Base-by-base conservation (phyloP, 1,284 basidiomycete genomes). In the Cutaneotrichosporon cyanovorans region DNA sequence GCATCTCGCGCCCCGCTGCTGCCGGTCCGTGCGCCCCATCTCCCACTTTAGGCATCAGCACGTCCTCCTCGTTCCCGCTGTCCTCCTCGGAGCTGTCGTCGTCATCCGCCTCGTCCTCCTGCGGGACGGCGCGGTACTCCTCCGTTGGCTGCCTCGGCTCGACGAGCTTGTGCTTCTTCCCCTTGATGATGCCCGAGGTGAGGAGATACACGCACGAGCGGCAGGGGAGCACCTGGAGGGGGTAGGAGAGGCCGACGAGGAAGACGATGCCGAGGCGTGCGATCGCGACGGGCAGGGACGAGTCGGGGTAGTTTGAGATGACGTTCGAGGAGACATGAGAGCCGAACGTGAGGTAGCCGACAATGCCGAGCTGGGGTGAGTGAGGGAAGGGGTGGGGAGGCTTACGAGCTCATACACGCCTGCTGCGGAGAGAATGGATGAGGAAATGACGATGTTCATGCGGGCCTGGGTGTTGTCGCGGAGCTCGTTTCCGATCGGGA, bases 311-410 rank as follows among this genome's bases (percentile, higher is more conserved):
- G 87, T 90, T 91, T 15, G 87, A 85, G 58, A 96, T 87, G 58
- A 96, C 85, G 72, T 96, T 93, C 30, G 84, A 80, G 35, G 84
- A 82, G 53, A 96, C 88, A 61, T 82, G 84, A 38, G 83, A 82
- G 2, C 95, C 95, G 69, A 99, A 99, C 0, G 93, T 96, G 35
- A 96, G 75, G 69, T 98, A 98, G 1, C 95, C 95, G 16, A 74
- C 60, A 46, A 57, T 21, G 30, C 55, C 52, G 31, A 55, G 50
- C 42, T 48, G 18, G 11, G 20, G 25, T 42, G 23, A 50, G 44
- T 12, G 5, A 14, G 18, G 12, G 30, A 46, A 23, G 16, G 18
- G 14, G 11, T 14, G n/a, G 8, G 4, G 19, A 9, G 20, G 55
- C 67, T 55, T 21, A 68, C 64, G 12, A 69, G 56, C 48, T 92